phyloP scores from a whole-genome alignment of 164 flowering plant genomes.

The Annona cherimola region DNA sequence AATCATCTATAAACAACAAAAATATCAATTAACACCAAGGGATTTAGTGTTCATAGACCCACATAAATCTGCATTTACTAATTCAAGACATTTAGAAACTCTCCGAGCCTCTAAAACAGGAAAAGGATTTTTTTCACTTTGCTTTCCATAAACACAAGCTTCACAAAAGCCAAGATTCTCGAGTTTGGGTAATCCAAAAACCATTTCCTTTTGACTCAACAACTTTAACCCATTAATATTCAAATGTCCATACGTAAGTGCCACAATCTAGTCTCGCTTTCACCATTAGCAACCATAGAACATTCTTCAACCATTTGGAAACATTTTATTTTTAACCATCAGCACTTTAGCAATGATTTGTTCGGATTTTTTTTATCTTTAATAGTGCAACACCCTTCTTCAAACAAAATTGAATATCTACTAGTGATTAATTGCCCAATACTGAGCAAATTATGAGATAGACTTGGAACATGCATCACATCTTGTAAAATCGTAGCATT shows the following conservation, averaged over 20 bases:
- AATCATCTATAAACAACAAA: neutral
- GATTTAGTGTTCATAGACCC: neutral
- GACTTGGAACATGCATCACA: neutral
- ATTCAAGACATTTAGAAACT: too few relatives aligned
- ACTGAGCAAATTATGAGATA: neutral
- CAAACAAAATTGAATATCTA: neutral
- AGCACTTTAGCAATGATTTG: neutral
- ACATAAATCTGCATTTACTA: neutral
- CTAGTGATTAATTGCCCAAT: neutral
- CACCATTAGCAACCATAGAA: neutral
- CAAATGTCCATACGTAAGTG: neutral
- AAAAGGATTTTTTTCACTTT: neutral
- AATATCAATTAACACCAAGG: neutral
- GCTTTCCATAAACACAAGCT: neutral
- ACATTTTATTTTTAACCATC: neutral
- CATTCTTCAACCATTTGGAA: conserved; percentile 1
- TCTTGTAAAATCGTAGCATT: neutral
- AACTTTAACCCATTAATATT: neutral
- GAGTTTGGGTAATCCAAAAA: neutral
- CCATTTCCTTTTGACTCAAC: neutral
- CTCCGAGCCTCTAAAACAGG: neutral
- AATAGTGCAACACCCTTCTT: neutral
- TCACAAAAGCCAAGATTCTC: too few relatives aligned
- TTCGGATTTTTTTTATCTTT: neutral
- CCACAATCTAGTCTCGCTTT: neutral